A percentile compares a stretch with the other conserved stretches of the same genome.
Conservation (phyloP, 331 rosid genomes). For the Spiraea crenata region DNA sequence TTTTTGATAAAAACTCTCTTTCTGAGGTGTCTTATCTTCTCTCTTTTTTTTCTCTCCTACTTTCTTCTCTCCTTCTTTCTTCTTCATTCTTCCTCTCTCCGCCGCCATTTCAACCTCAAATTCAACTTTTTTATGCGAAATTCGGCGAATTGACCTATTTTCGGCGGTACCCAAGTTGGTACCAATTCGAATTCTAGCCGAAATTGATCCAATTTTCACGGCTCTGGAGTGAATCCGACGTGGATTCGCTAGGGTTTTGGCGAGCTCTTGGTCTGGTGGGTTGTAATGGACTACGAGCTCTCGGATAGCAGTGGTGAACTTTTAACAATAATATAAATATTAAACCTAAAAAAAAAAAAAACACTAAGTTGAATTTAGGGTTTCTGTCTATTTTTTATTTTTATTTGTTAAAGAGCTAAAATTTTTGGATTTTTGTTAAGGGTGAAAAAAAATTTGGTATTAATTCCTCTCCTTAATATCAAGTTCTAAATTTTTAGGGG, state of each 20-base stretch:
- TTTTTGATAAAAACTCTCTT: too few relatives aligned
- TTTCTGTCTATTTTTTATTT: neutral
- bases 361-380: constrained; percentile 17
- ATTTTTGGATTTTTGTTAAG: neutral
- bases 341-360: too few relatives aligned
- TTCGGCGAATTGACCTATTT: constrained; percentile 28
- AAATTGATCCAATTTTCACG: constrained; percentile 21
- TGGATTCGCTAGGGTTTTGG: constrained; percentile 8
- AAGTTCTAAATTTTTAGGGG: constrained; percentile 22
- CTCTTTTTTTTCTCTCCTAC: too few relatives aligned
- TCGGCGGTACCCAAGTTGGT: neutral
- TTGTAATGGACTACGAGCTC: constrained; percentile 52
- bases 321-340: too few relatives aligned
- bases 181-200: constrained; percentile 17
- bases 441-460: neutral
- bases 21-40: too few relatives aligned
- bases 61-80: too few relatives aligned
- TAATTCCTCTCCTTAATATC: neutral
- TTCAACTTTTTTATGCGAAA: constrained; percentile 33
- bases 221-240: constrained; percentile 22
- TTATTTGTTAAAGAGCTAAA: neutral
- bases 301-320: constrained; percentile 77
- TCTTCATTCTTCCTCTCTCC: too few relatives aligned
- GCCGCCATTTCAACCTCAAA: constrained; percentile 20
- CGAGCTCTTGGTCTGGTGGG: constrained; percentile 22